Evolutionary conservation across 164 flowering plant genomes (phyloP), one percentile per base, ranked within the genome.

Genomic region (Aristolochia contorta): DNA sequence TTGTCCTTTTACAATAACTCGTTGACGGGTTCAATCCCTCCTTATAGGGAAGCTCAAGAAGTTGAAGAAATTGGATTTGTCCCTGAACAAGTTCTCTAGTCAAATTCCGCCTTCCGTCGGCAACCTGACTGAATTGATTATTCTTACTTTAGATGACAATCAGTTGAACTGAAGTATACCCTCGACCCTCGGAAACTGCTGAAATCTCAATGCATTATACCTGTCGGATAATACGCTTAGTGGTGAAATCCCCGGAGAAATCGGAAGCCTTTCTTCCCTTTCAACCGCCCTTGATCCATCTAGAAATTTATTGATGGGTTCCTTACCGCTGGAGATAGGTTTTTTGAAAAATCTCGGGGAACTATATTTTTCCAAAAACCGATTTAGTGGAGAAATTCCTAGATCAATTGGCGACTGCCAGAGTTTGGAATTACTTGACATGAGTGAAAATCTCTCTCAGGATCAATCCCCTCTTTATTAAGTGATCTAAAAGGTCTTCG

Each of bases 301-400:
- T 12, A 10, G 27, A 0, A 82, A 82, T 53, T 30, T 23, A 0
- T 57, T 81, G 1, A 54, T 53, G 3, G 85, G 83, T 0, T 3
- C 55, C 23, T 51, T 82, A 5, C 79, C 86, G 12, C 10, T 13
- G 0, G 73, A 67, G 37, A 63, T 79, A 0, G 79, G 80, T 1
- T 50, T 61, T 0, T 56, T 79, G 62, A 64, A 16, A n/a, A 69
- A 72, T 56, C 59, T 82, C 0, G 52, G 0, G 1, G 16, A 15
- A 4, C 16, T 82, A 6, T 66, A 69, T 55, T 22, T 77, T 4
- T 75, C 76, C 0, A 16, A 51, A 0, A 80, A 80, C 54, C 54
- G 43, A 27, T 21, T 80, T 15, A 63, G 78, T 3, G 79, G 83
- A 1, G 61, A 61, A 22, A 66, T 80, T 58, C 83, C 87, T 0